Evolutionary conservation across 2,329 filamentous ascomycete genomes (phyloP).

Genomic region (Sarocladiaceae sp.): DNA sequence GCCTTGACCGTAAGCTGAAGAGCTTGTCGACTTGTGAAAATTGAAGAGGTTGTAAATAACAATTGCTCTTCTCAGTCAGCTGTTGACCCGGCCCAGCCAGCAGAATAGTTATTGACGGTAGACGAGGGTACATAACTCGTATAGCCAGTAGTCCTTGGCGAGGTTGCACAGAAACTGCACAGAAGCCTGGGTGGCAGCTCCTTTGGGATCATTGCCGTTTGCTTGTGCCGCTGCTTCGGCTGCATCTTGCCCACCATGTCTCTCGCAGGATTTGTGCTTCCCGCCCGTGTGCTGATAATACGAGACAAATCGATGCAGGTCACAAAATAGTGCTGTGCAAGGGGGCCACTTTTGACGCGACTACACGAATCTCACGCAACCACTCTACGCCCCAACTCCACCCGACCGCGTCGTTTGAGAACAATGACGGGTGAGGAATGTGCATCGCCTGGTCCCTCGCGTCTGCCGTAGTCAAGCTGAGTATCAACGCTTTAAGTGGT

Average conservation of each 20-base stretch:
- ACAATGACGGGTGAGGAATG: not conserved
- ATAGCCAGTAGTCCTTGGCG: not conserved
- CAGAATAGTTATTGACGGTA: too few relatives aligned
- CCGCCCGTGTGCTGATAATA: constrained; percentile 1
- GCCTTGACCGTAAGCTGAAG: not conserved
- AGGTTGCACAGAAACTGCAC: not conserved
- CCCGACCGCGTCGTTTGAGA: not conserved
- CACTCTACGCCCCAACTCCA: constrained; percentile 4
- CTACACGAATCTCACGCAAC: constrained; percentile 1
- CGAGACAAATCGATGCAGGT: constrained; percentile 5
- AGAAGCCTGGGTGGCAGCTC: too few relatives aligned
- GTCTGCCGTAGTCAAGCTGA: not conserved
- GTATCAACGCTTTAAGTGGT: not conserved
- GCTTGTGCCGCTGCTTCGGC: not conserved
- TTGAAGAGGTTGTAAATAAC: too few relatives aligned
- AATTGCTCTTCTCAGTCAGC: too few relatives aligned
- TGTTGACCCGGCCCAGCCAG: too few relatives aligned
- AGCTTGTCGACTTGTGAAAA: not conserved
- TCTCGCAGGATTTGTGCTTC: not conserved
- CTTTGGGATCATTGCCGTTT: too few relatives aligned
- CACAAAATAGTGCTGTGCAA: constrained; percentile 4
- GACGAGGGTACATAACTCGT: constrained; percentile 10
- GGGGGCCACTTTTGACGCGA: not conserved
- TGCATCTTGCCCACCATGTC: not conserved
- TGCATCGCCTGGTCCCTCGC: not conserved